These are phyloP conservation scores for Carallia brachiata DNA, from an alignment of 345 rosid species.

Conservation along the genomic window DNA sequence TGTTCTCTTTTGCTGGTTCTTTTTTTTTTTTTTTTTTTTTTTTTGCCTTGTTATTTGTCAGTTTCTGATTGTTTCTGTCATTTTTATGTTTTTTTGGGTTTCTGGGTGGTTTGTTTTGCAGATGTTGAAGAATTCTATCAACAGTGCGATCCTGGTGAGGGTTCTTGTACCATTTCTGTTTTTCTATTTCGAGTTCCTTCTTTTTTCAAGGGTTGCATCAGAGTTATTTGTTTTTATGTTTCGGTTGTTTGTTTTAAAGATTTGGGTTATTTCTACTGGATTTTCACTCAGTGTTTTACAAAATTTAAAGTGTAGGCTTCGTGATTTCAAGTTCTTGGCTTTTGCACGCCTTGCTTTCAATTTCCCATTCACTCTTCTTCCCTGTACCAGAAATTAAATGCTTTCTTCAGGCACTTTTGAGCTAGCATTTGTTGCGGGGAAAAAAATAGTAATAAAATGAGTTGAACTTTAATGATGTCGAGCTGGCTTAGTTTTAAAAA, in stretches of 20 bases:
- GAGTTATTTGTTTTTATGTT: too few species aligned
- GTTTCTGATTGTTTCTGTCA: background rate
- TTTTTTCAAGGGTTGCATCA: too few species aligned
- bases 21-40: background rate
- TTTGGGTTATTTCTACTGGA: background rate
- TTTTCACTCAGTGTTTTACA: background rate
- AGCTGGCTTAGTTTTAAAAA: too few species aligned
- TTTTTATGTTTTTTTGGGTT: background rate
- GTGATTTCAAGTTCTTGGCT: background rate
- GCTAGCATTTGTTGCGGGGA: too few species aligned
- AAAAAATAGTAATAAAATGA: too few species aligned
- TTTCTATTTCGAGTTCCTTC: too few species aligned
- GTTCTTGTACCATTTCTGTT: constrained; percentile 11
- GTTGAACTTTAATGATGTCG: too few species aligned
- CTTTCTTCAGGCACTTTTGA: too few species aligned
- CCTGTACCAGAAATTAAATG: too few species aligned
- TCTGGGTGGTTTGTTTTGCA: constrained; percentile 27
- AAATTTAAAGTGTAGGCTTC: background rate
- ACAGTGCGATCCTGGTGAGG: constrained; percentile 87
- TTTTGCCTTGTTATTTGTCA: background rate
- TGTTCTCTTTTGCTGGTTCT: background rate
- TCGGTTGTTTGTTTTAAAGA: too few species aligned
- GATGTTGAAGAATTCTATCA: constrained; percentile 65
- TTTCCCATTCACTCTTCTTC: background rate
- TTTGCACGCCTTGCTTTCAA: background rate